Evolutionary conservation across 2,329 filamentous ascomycete species (phyloP), one percentile per base, ranked within the genome.

Genomic region (Diplodia seriata): DNA sequence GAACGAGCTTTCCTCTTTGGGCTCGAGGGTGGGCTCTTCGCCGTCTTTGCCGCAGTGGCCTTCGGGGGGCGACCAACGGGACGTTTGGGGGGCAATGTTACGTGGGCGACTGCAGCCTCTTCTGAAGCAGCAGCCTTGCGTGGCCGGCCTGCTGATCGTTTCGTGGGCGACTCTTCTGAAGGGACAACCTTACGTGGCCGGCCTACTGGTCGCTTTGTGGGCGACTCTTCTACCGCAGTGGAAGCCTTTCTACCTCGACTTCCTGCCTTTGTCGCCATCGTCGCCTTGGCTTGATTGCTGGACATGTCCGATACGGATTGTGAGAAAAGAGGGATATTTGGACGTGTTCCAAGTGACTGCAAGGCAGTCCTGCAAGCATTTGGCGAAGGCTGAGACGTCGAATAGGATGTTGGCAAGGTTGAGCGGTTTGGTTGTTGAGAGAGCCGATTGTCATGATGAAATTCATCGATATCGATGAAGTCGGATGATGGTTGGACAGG

Each of bases 381-480:
- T 20, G 40, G 9, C 9, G 59, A 53, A 20, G 11, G 5, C 3
- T 7, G 31, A 23, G 31, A 51, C 1, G 1, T 26, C 1, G 31
- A 20, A 14, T 26, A 6, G 12, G 59, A 49, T 1, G 1, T 38
- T 4, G 59, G 36, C 14, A 12, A n/a, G 15, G 11, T 18, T 26
- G n/a, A 14, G 8, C 1, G n/a, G 18, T 6, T 23, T 11, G 33
- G 18, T 12, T 5, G 26, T 26, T 51, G 59, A 11, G 29, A 36
- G 3, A 38, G 14, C 8, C 4, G 43, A 18, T 51, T 11, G 3
- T 36, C 38, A 33, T 33, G 31, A 53, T 51, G 31, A 29, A 40
- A 67, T 3, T 59, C 64, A 31, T 68, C 66, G 15, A 68, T 68
- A 36, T 68, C 66, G 3, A 64, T 53, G 40, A 36, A 68, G 31